Evolutionary conservation across 805 yeast genomes (phyloP).

Genomic region (Jamesozyma lodderae): DNA sequence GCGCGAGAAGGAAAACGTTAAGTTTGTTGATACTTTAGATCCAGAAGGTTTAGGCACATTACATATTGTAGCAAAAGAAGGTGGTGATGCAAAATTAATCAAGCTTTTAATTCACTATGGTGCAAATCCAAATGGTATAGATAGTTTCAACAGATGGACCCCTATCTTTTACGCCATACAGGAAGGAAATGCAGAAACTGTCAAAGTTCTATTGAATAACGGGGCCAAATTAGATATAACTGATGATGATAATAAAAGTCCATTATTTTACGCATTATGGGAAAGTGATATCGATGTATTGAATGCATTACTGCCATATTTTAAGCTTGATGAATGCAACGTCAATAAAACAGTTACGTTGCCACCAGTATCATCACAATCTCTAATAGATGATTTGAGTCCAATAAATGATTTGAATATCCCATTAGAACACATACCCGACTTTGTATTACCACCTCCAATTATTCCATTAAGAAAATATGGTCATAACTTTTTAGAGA

Average conservation of each 20-base stretch:
- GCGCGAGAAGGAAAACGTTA: constrained; percentile 2
- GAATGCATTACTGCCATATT: constrained; percentile 45
- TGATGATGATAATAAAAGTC: constrained; percentile 75
- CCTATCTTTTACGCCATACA: constrained; percentile 85
- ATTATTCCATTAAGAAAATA: constrained; percentile 86
- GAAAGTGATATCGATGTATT: constrained; percentile 86
- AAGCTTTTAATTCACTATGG: constrained; percentile 62
- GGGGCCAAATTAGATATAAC: constrained; percentile 62
- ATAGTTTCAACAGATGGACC: constrained; percentile 87
- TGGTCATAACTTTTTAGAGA: constrained; percentile 92
- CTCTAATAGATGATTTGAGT: constrained; percentile 14
- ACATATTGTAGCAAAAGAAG: constrained; percentile 82
- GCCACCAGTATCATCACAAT: background rate
- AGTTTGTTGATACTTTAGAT: constrained; percentile 34
- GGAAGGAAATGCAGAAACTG: constrained; percentile 69
- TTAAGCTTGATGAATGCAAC: constrained; percentile 3
- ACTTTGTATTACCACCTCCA: constrained; percentile 89
- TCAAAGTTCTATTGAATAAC: constrained; percentile 56
- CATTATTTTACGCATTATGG: constrained; percentile 84
- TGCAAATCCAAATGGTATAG: constrained; percentile 67
- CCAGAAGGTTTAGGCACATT: constrained; percentile 86
- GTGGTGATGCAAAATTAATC: constrained; percentile 56
- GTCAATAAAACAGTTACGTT: constrained; percentile 1
- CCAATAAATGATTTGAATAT: constrained; percentile 20
- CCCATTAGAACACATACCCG: constrained; percentile 60